A percentile compares a stretch with the other conserved stretches of the same genome.
These are phyloP conservation scores for Pisolithus orientalis DNA, from an alignment of 768 basidiomycete genomes.

Conservation along the genomic window DNA sequence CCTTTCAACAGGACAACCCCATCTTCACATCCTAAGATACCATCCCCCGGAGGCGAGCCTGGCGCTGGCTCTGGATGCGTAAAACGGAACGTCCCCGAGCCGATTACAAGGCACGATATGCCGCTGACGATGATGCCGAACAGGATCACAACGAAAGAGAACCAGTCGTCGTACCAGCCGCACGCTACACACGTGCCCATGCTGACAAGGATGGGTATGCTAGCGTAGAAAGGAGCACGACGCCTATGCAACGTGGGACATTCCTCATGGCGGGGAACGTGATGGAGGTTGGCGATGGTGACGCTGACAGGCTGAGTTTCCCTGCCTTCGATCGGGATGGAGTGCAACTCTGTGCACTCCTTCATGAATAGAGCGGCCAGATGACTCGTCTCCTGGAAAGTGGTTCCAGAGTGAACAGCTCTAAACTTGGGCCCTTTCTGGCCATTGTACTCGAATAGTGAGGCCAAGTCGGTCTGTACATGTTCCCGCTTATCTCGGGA, in stretches of 20 bases:
- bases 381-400: constrained; percentile 23
- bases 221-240: constrained; percentile 4
- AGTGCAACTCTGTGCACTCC: constrained; percentile 8
- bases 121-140: constrained; percentile 29
- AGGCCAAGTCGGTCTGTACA: too few relatives aligned
- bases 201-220: constrained; percentile 22
- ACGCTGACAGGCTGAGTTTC: constrained; percentile 7
- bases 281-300: constrained; percentile 12
- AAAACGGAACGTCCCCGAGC: constrained; percentile 17
- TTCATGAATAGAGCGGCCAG: constrained; percentile 22
- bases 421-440: constrained; percentile 22
- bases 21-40: constrained; percentile 16
- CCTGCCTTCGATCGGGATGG: constrained; percentile 5
- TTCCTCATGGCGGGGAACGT: constrained; percentile 1
- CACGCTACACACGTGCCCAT: constrained; percentile 17
- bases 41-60: constrained; percentile 20
- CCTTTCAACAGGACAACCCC: constrained; percentile 26
- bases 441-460: constrained; percentile 21
- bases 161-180: constrained; percentile 24
- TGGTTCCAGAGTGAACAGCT: constrained; percentile 20
- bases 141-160: constrained; percentile 22
- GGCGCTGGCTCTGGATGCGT: constrained; percentile 6
- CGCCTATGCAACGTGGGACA: neutral
- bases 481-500: too few relatives aligned
- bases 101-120: constrained; percentile 19